Percentiles rank a stretch among this genome's conserved stretches.
phyloP scores from a whole-genome alignment of 345 rosid species.

The Triadica sebifera region DNA sequence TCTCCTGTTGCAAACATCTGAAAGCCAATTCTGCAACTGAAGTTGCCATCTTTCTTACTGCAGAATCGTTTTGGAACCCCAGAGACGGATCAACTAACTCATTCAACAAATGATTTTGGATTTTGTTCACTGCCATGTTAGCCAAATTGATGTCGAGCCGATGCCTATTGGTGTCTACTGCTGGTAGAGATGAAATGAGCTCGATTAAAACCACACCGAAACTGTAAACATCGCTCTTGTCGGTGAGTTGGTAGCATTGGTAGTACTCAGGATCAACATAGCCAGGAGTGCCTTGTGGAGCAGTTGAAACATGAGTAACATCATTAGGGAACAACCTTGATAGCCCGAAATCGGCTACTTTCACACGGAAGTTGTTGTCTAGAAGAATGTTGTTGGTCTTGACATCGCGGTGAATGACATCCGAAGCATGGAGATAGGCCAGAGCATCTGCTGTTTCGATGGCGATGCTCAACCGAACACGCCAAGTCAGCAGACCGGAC shows the following conservation, averaged over 20 bases:
- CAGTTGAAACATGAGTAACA: constrained; percentile 84
- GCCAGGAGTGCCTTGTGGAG: constrained; percentile 96
- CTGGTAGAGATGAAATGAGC: constrained; percentile 59
- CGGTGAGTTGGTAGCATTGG: constrained; percentile 73
- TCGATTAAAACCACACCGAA: constrained; percentile 83
- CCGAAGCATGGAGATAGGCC: constrained; percentile 56
- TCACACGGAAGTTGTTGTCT: constrained; percentile 52
- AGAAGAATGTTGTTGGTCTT: constrained; percentile 87
- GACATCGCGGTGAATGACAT: constrained; percentile 82
- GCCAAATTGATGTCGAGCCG: constrained; percentile 68
- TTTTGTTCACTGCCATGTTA: constrained; percentile 67
- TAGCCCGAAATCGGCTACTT: constrained; percentile 95
- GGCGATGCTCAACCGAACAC: constrained; percentile 64
- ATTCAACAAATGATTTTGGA: constrained; percentile 56
- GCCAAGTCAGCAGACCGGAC: constrained; percentile 58
- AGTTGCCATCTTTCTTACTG: constrained; percentile 39
- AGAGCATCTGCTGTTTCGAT: constrained; percentile 79
- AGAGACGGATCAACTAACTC: constrained; percentile 74
- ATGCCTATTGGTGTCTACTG: constrained; percentile 69
- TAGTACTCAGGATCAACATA: constrained; percentile 87
- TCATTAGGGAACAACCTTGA: constrained; percentile 69
- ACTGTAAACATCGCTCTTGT: constrained; percentile 88
- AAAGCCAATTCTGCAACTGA: constrained; percentile 70
- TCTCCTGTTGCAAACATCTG: constrained; percentile 75
- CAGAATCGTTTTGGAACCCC: constrained; percentile 50